These are phyloP conservation scores for Nitzschia palea DNA, from an alignment of 108 stramenopile genomes.

Conservation along the genomic window DNA sequence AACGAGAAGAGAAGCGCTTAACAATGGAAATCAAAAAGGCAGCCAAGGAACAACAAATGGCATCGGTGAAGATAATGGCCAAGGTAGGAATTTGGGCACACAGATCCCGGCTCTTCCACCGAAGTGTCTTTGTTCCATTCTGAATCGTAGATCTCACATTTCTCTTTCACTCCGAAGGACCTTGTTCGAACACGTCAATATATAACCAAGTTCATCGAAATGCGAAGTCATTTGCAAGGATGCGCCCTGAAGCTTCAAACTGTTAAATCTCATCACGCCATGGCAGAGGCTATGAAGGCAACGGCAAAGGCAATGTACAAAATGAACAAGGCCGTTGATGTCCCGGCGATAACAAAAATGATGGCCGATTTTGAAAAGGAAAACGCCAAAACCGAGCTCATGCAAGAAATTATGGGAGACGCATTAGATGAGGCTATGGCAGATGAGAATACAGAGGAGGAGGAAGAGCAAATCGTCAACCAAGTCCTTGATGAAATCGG, in stretches of 20 bases:
- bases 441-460: slow-evolving; percentile 89
- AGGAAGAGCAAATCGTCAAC: slow-evolving; percentile 87
- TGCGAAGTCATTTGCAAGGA: slow-evolving; percentile 93
- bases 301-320: slow-evolving; percentile 91
- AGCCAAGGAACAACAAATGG: slow-evolving; percentile 93
- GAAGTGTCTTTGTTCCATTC: background rate
- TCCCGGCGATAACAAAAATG: slow-evolving; percentile 93
- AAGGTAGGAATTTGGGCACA: slow-evolving; percentile 61
- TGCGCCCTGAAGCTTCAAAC: slow-evolving; percentile 94
- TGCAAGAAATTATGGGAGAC: slow-evolving; percentile 97
- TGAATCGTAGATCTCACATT: background rate
- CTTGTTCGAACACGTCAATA: slow-evolving; percentile 92
- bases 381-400: slow-evolving; percentile 93
- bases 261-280: slow-evolving; percentile 93
- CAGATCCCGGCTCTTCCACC: too few relatives aligned
- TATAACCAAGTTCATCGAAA: slow-evolving; percentile 95
- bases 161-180: too few relatives aligned
- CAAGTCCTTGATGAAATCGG: slow-evolving; percentile 93
- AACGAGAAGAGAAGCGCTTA: slow-evolving; percentile 91
- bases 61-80: slow-evolving; percentile 93
- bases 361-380: slow-evolving; percentile 96
- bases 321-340: slow-evolving; percentile 95
- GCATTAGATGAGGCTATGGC: slow-evolving; percentile 93
- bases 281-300: slow-evolving; percentile 91
- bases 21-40: slow-evolving; percentile 95